phyloP scores from a whole-genome alignment of 2,329 filamentous ascomycete species.

The Volutella citrinella region DNA sequence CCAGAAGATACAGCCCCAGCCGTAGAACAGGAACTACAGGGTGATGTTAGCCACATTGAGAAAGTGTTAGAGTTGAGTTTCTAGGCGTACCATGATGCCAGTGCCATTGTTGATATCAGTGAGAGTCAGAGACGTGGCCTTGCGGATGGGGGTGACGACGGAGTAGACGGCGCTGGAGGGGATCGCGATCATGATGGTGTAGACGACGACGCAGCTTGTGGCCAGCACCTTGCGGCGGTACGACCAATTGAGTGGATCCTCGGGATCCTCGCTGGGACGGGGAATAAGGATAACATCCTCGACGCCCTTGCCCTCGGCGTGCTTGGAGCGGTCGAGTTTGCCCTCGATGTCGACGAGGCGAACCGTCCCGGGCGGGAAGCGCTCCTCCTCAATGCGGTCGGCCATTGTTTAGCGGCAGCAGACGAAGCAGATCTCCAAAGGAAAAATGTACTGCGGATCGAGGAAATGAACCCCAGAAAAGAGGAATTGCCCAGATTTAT shows the following conservation, averaged over 20 bases:
- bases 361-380: too few relatives aligned
- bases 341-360: too few relatives aligned
- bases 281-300: slow-evolving; percentile 24
- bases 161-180: slow-evolving; percentile 29
- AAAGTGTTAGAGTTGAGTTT: too few relatives aligned
- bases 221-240: slow-evolving; percentile 18
- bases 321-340: too few relatives aligned
- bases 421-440: too few relatives aligned
- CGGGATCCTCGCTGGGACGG: slow-evolving; percentile 20
- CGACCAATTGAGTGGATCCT: slow-evolving; percentile 26
- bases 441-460: too few relatives aligned
- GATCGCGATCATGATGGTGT: slow-evolving; percentile 19
- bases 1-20: slow-evolving; percentile 33
- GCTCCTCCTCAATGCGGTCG: too few relatives aligned
- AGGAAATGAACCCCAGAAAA: too few relatives aligned
- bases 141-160: slow-evolving; percentile 25
- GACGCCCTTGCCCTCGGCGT: too few relatives aligned
- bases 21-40: slow-evolving; percentile 27
- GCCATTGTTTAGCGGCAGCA: too few relatives aligned
- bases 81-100: slow-evolving; percentile 25
- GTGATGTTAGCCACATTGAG: too few relatives aligned
- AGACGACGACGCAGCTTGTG: slow-evolving; percentile 20
- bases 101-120: slow-evolving; percentile 30
- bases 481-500: too few relatives aligned
- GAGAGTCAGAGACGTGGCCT: slow-evolving; percentile 18